A percentile compares a stretch with the other conserved stretches of the same genome.
These are phyloP conservation scores for Ogataea methylovora DNA, from an alignment of 805 yeast genomes.

Conservation along the genomic window DNA sequence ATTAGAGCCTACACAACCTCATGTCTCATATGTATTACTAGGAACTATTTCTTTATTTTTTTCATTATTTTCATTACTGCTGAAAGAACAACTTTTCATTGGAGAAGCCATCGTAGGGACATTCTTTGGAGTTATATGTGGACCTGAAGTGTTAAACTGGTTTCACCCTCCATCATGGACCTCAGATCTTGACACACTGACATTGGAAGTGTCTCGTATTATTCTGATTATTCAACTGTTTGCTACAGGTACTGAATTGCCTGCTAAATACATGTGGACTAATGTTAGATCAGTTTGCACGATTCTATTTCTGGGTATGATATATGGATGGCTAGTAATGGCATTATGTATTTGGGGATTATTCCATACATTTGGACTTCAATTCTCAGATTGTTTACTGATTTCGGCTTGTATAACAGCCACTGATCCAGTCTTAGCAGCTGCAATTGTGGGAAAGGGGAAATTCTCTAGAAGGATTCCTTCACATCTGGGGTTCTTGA, in stretches of 20 bases:
- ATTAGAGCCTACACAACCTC: slow-evolving; percentile 23
- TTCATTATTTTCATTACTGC: slow-evolving; percentile 50
- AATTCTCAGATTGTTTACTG: slow-evolving; percentile 47
- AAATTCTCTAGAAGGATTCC: slow-evolving; percentile 63
- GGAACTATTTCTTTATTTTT: slow-evolving; percentile 54
- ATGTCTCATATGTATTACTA: slow-evolving; percentile 45
- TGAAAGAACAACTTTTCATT: slow-evolving; percentile 50
- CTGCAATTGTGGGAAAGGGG: slow-evolving; percentile 69
- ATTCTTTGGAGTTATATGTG: slow-evolving; percentile 51
- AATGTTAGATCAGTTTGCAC: slow-evolving; percentile 53
- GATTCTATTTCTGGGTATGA: slow-evolving; percentile 62
- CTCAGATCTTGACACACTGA: slow-evolving; percentile 42
- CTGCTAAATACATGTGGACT: slow-evolving; percentile 53
- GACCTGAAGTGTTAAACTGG: slow-evolving; percentile 55
- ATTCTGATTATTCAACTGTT: slow-evolving; percentile 66
- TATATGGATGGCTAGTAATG: slow-evolving; percentile 59
- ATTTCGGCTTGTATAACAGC: slow-evolving; percentile 71
- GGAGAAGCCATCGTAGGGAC: slow-evolving; percentile 66
- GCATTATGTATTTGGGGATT: slow-evolving; percentile 57
- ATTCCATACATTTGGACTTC: slow-evolving; percentile 54
- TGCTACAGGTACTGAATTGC: slow-evolving; percentile 67
- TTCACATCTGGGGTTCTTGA: slow-evolving; percentile 50
- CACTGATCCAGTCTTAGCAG: slow-evolving; percentile 70
- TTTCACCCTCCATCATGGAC: slow-evolving; percentile 53
- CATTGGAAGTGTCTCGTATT: slow-evolving; percentile 53